phyloP scores from a whole-genome alignment of 2,329 filamentous ascomycete species.

The Teratosphaeria viscida region DNA sequence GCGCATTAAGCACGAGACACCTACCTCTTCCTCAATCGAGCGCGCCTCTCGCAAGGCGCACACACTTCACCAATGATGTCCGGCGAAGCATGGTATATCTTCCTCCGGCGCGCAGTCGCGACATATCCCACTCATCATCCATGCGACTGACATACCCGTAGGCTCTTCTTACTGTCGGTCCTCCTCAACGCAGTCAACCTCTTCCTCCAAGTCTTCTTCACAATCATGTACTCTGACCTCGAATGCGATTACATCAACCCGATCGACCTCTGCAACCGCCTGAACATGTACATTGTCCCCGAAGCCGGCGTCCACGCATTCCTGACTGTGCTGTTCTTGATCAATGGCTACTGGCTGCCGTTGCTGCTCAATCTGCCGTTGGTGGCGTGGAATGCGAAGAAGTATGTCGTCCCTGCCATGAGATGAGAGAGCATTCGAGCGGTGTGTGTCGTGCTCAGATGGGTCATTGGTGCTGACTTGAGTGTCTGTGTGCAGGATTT shows the following conservation, averaged over 20 bases:
- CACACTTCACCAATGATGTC: constrained; percentile 21
- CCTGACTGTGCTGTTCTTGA: constrained; percentile 87
- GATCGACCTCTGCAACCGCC: constrained; percentile 98
- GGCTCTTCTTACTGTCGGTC: constrained; percentile 95
- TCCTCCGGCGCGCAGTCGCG: constrained; percentile 1
- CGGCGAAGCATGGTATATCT: constrained; percentile 28
- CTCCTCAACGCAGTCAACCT: constrained; percentile 99
- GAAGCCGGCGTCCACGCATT: constrained; percentile 97
- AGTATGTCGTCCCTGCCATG: constrained; percentile 52
- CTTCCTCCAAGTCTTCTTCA: constrained; percentile 99
- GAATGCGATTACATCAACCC: constrained; percentile 99
- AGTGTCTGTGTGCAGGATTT: constrained; percentile 52
- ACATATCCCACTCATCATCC: neutral
- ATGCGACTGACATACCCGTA: constrained; percentile 4
- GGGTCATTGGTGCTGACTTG: neutral
- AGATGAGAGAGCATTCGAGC: neutral
- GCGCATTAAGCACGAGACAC: neutral
- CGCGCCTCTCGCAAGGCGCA: neutral
- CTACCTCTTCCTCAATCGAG: neutral
- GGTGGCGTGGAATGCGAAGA: constrained; percentile 90
- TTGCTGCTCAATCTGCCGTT: constrained; percentile 86
- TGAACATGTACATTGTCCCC: constrained; percentile 98
- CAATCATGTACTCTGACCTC: constrained; percentile 99
- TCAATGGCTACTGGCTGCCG: constrained; percentile 98
- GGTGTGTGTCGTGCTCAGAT: neutral